A percentile compares a stretch with the other conserved stretches of the same genome.
phyloP scores from a whole-genome alignment of 257 asterid species.

The Solanum lycopersicoides region DNA sequence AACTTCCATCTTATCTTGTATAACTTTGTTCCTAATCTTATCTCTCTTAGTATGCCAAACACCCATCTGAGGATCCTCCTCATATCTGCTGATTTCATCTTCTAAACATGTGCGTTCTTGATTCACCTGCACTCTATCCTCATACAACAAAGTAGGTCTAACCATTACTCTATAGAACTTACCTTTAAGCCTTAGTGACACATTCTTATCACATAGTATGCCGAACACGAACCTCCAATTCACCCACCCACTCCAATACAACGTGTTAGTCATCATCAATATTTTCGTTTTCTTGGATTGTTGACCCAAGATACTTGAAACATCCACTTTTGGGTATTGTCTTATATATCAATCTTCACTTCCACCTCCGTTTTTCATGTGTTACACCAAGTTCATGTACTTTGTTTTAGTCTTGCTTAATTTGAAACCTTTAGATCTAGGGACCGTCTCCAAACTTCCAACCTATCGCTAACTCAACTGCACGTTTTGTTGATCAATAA shows the following conservation, averaged over 20 bases:
- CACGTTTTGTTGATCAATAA: not conserved
- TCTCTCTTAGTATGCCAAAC: not conserved
- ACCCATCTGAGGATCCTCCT: not conserved
- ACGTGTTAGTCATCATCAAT: not conserved
- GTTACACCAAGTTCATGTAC: not conserved
- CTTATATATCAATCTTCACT: not conserved
- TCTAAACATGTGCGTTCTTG: not conserved
- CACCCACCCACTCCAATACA: not conserved
- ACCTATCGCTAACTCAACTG: not conserved
- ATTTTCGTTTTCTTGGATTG: not conserved
- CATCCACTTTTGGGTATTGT: not conserved
- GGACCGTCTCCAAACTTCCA: not conserved
- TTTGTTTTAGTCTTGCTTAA: not conserved
- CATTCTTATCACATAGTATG: not conserved
- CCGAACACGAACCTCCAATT: not conserved
- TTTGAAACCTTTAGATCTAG: not conserved
- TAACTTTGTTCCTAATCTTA: not conserved
- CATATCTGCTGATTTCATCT: not conserved
- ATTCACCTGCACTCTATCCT: not conserved
- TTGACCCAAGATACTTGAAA: not conserved
- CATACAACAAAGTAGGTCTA: not conserved
- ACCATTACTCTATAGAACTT: not conserved
- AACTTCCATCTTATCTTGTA: not conserved
- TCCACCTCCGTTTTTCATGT: not conserved
- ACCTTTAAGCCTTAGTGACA: not conserved